Conservation (phyloP, 106 monocot species). For the Posidonia australis region DNA sequence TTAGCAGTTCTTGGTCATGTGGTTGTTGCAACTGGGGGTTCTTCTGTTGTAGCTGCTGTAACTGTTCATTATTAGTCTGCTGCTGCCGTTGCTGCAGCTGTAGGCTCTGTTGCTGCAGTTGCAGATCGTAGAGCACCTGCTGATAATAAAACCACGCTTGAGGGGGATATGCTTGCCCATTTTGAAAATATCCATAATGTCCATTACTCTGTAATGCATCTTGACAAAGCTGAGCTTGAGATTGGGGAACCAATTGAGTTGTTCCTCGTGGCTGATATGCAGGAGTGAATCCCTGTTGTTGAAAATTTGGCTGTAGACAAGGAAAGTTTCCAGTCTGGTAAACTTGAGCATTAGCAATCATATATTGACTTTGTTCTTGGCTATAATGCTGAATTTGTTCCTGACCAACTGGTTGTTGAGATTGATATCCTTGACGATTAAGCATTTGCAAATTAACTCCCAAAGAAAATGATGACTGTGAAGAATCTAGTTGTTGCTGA, state of each 20-base stretch:
- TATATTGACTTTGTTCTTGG: conserved; percentile 29
- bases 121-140: conserved; percentile 45
- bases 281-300: conserved; percentile 22
- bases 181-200: conserved; percentile 31
- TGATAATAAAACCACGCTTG: conserved; percentile 68
- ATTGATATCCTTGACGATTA: conserved; percentile 10
- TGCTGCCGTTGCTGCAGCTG: conserved; percentile 19
- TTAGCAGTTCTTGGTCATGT: conserved; percentile 7
- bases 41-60: conserved; percentile 6
- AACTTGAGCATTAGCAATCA: conserved; percentile 28
- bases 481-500: conserved; percentile 23
- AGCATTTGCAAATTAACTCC: conserved; percentile 16
- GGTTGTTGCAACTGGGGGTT: background rate
- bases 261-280: conserved; percentile 21
- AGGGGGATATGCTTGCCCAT: conserved; percentile 28
- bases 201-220: conserved; percentile 23
- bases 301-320: conserved; percentile 25
- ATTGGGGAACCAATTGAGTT: conserved; percentile 19
- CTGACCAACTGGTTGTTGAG: conserved; percentile 12
- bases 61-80: conserved; percentile 1
- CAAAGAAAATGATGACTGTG: conserved; percentile 7
- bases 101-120: conserved; percentile 24
- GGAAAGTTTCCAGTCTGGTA: conserved; percentile 18
- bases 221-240: conserved; percentile 27
- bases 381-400: conserved; percentile 20